Base-by-base conservation (phyloP, 2,329 filamentous ascomycete species). In the Cladophialophora carrionii region DNA sequence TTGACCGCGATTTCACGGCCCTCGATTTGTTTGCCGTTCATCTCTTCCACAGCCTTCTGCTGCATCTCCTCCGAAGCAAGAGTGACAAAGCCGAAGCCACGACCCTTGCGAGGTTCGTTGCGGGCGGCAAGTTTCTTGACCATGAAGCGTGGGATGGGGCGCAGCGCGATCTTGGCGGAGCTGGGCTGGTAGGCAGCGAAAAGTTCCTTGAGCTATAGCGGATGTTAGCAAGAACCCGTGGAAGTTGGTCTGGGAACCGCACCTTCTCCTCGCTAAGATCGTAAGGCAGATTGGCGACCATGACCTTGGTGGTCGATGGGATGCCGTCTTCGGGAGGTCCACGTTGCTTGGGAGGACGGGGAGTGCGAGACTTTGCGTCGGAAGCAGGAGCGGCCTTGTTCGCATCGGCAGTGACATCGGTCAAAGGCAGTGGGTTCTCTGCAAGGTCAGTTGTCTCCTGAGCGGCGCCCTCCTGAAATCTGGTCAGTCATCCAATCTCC, bases 71-170 rank as follows among this genome's bases (percentile, higher is more conserved):
- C 94, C 20, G 92, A 96, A 70, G 90, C 90, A 68, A 99, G 89
- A 67, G 92, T 98, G 70, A 99, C 95, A 79, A 99, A 99, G 72
- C 95, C 95, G 79, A 99, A 99, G 72, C 95, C 95, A 84, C 95
- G 95, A 68, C 95, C 95, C 89, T 99, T 99, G 84, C 95, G 95
- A 75, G 94, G 89, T 84, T 99, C 95, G 77, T 93, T 93, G 78
- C 95, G 94, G 75, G 94, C 93, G 83, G 96, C 93, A 69, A 99
- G 91, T 87, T 99, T 99, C 90, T 97, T 97, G 83, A 99, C 95
- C 95, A 99, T 99, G 85, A 98, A 99, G 75, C 94, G 93, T 73
- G 95, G 95, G 73, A 99, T 99, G 59, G 95, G 95, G 75, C 95
- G 94, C 73, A 99, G 91, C 72, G 95, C 95, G 76, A 99, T 98